phyloP scores from a whole-genome alignment of 1,284 basidiomycete species.

The Ganoderma lingzhi region DNA sequence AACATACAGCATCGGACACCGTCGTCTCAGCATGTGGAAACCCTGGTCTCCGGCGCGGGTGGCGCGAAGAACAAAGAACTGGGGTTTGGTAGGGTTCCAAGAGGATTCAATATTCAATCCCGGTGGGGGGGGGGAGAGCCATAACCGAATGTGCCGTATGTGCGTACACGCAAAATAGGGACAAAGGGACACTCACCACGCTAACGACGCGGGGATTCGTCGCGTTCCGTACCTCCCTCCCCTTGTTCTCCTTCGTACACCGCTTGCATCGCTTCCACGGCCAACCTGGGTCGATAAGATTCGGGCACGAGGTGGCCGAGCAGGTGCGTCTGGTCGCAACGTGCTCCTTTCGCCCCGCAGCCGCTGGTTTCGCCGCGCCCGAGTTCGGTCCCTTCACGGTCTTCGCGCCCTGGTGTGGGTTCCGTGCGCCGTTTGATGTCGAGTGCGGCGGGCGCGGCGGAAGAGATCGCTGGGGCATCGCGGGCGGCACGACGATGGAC shows the following conservation, averaged over 20 bases:
- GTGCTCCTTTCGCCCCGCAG: conserved; percentile 1
- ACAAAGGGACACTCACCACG: background rate
- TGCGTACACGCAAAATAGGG: background rate
- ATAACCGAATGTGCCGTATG: background rate
- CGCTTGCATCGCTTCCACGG: conserved; percentile 17
- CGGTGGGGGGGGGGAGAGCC: background rate
- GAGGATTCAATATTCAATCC: background rate
- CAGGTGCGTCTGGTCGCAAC: conserved; percentile 3
- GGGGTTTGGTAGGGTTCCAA: background rate
- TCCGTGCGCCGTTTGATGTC: background rate
- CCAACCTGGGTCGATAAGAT: conserved; percentile 18
- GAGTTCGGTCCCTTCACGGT: too few species aligned
- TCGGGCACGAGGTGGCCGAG: conserved; percentile 17
- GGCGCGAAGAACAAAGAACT: too few species aligned
- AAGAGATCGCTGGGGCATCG: background rate
- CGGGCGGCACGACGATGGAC: conserved; percentile 3
- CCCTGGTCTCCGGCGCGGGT: background rate
- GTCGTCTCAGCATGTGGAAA: background rate
- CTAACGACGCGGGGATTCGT: background rate
- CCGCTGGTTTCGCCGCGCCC: background rate
- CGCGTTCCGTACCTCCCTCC: background rate
- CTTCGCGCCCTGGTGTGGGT: background rate
- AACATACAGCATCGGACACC: background rate
- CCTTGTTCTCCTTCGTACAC: conserved; percentile 6
- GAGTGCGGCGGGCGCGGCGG: background rate